phyloP scores from a whole-genome alignment of 2,329 filamentous ascomycete species.

The Colletotrichum sp. region DNA sequence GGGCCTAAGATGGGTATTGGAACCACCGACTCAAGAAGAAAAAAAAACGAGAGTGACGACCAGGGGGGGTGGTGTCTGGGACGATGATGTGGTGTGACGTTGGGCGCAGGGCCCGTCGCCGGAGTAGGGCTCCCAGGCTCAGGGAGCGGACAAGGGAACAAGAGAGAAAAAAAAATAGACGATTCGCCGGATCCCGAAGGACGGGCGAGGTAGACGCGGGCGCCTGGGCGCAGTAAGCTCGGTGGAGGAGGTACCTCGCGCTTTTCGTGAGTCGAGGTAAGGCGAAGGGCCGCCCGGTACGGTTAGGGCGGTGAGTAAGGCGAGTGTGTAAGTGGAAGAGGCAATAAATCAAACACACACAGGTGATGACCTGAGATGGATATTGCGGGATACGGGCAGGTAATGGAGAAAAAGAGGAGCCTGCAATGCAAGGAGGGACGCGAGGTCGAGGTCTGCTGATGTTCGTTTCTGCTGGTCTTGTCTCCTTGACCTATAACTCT shows the following conservation, averaged over 20 bases:
- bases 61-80: constrained; percentile 3
- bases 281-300: not conserved
- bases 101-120: constrained; percentile 1
- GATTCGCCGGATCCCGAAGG: constrained; percentile 19
- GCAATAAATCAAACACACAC: not conserved
- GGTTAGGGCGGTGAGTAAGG: not conserved
- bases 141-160: not conserved
- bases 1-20: constrained; percentile 7
- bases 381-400: not conserved
- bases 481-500: not conserved
- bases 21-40: constrained; percentile 1
- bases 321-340: not conserved
- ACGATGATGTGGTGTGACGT: constrained; percentile 8
- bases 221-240: not conserved
- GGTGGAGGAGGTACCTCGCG: not conserved
- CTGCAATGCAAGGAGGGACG: not conserved
- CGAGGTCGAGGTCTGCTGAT: constrained; percentile 9
- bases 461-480: not conserved
- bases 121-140: not conserved
- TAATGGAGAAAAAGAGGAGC: not conserved
- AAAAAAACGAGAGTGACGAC: not conserved
- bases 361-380: not conserved
- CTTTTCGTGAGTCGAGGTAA: not conserved
- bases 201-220: constrained; percentile 10
- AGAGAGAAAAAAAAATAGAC: not conserved